Evolutionary conservation across 805 yeast species (phyloP).

Genomic region (Pichia cabralensis): DNA sequence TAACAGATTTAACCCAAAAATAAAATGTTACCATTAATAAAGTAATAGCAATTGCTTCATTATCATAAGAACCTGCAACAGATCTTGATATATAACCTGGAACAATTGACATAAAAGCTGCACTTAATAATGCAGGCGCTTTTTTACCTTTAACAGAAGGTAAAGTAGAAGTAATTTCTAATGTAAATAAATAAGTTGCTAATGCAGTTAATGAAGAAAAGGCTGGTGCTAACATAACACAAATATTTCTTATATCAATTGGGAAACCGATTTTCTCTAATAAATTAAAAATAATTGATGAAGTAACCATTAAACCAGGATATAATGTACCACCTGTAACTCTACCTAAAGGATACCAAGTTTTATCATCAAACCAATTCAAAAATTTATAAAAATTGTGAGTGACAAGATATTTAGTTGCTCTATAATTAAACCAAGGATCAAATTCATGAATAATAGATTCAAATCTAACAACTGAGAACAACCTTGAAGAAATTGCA

Average conservation of each 20-base stretch:
- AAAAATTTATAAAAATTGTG: constrained; percentile 83
- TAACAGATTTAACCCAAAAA: constrained; percentile 91
- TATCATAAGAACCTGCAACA: constrained; percentile 97
- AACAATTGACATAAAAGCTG: constrained; percentile 92
- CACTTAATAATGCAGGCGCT: constrained; percentile 85
- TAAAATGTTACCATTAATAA: constrained; percentile 90
- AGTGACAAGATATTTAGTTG: constrained; percentile 82
- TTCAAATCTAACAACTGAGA: constrained; percentile 94
- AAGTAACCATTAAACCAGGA: constrained; percentile 97
- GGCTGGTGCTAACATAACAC: constrained; percentile 95
- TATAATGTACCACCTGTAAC: constrained; percentile 98
- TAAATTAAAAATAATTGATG: constrained; percentile 78
- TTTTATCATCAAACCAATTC: constrained; percentile 97
- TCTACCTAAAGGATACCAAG: constrained; percentile 98
- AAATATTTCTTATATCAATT: constrained; percentile 87
- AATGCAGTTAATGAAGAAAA: constrained; percentile 88
- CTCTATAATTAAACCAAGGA: constrained; percentile 95
- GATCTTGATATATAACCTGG: constrained; percentile 98
- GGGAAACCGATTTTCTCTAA: constrained; percentile 65
- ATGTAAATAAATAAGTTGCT: constrained; percentile 78
- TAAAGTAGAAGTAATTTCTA: constrained; percentile 73
- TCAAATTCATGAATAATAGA: constrained; percentile 96
- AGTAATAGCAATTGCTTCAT: constrained; percentile 97
- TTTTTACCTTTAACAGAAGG: constrained; percentile 16
- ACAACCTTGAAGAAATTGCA: constrained; percentile 82